phyloP scores from a whole-genome alignment of 2,329 filamentous ascomycete species.

The Orbilia quercus region DNA sequence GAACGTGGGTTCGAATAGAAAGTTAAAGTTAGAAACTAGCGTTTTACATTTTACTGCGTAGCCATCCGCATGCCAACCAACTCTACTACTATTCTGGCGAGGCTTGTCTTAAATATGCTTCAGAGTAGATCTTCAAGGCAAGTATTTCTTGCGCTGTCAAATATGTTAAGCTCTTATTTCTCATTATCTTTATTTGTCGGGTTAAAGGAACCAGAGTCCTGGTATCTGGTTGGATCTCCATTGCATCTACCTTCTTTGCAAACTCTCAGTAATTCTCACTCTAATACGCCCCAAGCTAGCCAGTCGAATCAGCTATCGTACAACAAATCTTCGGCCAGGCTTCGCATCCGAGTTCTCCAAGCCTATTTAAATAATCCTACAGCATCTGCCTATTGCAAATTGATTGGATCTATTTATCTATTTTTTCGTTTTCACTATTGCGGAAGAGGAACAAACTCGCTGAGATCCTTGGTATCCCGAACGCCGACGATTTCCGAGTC shows the following conservation, averaged over 20 bases:
- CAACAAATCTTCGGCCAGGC: conserved; percentile 2
- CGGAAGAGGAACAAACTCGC: neutral
- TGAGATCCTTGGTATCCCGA: neutral
- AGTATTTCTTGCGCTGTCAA: neutral
- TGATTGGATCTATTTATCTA: conserved; percentile 9
- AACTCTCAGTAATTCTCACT: conserved; percentile 6
- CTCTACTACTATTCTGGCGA: too few species aligned
- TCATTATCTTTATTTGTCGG: conserved; percentile 6
- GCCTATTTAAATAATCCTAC: conserved; percentile 18
- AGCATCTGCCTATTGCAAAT: conserved; percentile 23
- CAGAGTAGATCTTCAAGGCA: too few species aligned
- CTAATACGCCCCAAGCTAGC: neutral
- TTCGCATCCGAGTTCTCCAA: neutral
- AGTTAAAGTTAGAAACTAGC: neutral
- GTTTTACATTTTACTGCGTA: neutral
- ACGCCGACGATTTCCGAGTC: conserved; percentile 42
- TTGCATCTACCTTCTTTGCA: conserved; percentile 19
- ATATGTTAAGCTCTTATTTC: neutral
- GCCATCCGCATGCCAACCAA: too few species aligned
- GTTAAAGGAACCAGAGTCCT: conserved; percentile 7
- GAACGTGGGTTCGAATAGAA: neutral
- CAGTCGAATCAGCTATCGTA: too few species aligned
- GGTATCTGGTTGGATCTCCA: conserved; percentile 5
- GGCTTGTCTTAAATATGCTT: too few species aligned
- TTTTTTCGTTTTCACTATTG: neutral